These are phyloP conservation scores for Dictyophora rubrovolvata DNA, from an alignment of 768 basidiomycete species.

Conservation along the genomic window DNA sequence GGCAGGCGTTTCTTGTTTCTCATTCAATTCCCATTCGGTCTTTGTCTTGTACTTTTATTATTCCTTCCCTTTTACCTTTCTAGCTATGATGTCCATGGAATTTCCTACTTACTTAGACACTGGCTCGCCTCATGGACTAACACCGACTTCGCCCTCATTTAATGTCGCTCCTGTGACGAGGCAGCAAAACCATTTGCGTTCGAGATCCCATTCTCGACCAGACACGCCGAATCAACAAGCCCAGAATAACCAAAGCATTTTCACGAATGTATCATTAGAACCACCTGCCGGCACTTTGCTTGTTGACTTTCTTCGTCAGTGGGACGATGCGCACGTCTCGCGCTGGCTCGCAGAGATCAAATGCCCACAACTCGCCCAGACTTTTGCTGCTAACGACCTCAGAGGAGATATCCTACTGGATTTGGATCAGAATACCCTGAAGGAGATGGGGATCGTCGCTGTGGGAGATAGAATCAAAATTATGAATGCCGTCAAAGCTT, in stretches of 20 bases:
- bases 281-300: slow-evolving; percentile 51
- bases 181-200: slow-evolving; percentile 14
- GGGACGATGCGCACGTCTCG: slow-evolving; percentile 62
- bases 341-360: slow-evolving; percentile 73
- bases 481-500: slow-evolving; percentile 68
- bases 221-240: slow-evolving; percentile 34
- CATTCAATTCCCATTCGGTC: slow-evolving; percentile 30
- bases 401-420: slow-evolving; percentile 87
- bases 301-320: slow-evolving; percentile 40
- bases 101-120: slow-evolving; percentile 19
- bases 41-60: slow-evolving; percentile 24
- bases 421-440: slow-evolving; percentile 75
- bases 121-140: slow-evolving; percentile 12
- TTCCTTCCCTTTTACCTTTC: slow-evolving; percentile 24
- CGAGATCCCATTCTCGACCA: slow-evolving; percentile 13
- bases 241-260: slow-evolving; percentile 29
- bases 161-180: slow-evolving; percentile 14
- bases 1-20: slow-evolving; percentile 22
- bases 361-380: slow-evolving; percentile 53
- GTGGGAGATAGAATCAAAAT: slow-evolving; percentile 91
- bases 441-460: slow-evolving; percentile 82
- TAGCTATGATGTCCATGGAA: slow-evolving; percentile 18
- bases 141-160: slow-evolving; percentile 13
- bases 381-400: slow-evolving; percentile 83
- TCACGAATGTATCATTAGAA: slow-evolving; percentile 30